These are phyloP conservation scores for Suillus luteus DNA, from an alignment of 768 basidiomycete species.

Conservation along the genomic window DNA sequence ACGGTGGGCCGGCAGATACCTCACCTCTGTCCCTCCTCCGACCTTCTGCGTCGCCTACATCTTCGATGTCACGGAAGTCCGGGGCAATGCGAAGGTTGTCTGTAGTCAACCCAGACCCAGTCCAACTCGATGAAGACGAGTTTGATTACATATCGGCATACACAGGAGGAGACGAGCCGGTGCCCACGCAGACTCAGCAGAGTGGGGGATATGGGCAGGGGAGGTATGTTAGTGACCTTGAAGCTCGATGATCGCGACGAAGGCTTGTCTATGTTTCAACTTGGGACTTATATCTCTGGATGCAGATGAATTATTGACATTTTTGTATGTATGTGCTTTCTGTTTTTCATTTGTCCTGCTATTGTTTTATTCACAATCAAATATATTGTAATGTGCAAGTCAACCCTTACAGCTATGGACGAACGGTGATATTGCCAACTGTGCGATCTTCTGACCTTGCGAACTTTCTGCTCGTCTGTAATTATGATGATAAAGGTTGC, in stretches of 20 bases:
- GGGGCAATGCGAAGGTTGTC: conserved; percentile 26
- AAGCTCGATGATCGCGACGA: conserved; percentile 19
- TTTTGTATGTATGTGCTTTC: neutral
- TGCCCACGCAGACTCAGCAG: conserved; percentile 5
- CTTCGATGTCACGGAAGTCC: conserved; percentile 16
- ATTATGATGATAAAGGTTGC: neutral
- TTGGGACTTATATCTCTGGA: neutral
- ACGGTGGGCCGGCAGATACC: conserved; percentile 40
- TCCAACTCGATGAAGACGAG: conserved; percentile 38
- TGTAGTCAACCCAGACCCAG: conserved; percentile 32
- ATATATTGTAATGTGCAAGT: neutral
- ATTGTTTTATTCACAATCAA: neutral
- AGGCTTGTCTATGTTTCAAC: neutral
- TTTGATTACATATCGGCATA: conserved; percentile 67
- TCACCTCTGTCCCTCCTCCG: conserved; percentile 52
- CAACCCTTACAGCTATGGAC: neutral
- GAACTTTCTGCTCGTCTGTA: neutral
- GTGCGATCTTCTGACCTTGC: neutral
- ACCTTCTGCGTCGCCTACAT: conserved; percentile 41
- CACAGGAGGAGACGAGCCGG: conserved; percentile 26
- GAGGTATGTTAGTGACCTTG: conserved; percentile 50
- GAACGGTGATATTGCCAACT: neutral
- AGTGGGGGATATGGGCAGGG: conserved; percentile 42
- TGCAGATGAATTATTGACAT: neutral
- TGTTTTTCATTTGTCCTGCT: neutral